Base-by-base conservation (phyloP, 257 asterid genomes). In the Forsythia viridissima region DNA sequence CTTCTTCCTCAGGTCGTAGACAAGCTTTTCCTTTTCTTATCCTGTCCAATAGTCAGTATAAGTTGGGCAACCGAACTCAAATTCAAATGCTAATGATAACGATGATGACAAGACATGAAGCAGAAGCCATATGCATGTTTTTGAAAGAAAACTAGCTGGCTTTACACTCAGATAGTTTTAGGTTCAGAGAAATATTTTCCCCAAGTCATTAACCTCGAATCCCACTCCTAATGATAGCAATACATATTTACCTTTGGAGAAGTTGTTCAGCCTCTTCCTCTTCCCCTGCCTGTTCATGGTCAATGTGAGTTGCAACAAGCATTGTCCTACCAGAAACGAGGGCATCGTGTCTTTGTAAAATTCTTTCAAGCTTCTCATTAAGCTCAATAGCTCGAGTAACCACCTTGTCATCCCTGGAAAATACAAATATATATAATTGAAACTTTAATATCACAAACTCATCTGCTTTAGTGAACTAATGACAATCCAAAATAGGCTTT, bases 1-100 rank as follows among this genome's bases (percentile, higher is more conserved):
- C 88, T 84, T 88, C 93, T 12, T 91, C 96, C 77, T 91, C 92
- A 15, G 96, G 93, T 70, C 81, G 89, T 66, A 90, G 73, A 57
- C 94, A 89, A 71, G 99, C 99, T 85, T 95, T 95, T 82, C 99
- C 99, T 86, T 96, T 96, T 65, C 92, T 89, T 63, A 93, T 89
- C 91, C 99, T 95, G 91, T 70, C 71, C 77, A 70, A 70, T 44
- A 70, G 65, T 72, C 18, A 11, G 24, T 13, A 72, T 0, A 30
- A 44, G 41, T 39, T 48, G 39, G 72, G 67, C 77, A 74, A 73
- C 18, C 3, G 20, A 41, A 65, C 7, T 12, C 38, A 63, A 40
- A 39, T 59, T 59, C 70, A 66, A 57, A 36, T 8, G 36, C 69
- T 5, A 37, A 68, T 24, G 66, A 52, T 52, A 52, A 13, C 15